Evolutionary conservation across 2,329 filamentous ascomycete species (phyloP).

Genomic region (Colletotrichum falcatum): DNA sequence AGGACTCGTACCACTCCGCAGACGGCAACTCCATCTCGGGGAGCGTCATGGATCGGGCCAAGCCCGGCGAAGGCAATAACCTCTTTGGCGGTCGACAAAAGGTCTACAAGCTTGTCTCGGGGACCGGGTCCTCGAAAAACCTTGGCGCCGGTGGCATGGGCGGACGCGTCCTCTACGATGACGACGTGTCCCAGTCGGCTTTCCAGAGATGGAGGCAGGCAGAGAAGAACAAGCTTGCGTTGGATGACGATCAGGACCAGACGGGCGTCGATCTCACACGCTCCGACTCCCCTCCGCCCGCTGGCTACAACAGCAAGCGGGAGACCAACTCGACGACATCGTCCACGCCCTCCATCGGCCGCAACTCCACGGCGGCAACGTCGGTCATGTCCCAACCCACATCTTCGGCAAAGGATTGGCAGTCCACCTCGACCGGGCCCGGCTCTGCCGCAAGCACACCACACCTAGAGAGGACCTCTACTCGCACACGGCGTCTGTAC

Average conservation of each 20-base stretch:
- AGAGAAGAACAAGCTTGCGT: conserved; percentile 65
- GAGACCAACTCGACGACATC: conserved; percentile 91
- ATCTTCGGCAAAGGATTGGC: conserved; percentile 64
- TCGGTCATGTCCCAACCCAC: conserved; percentile 82
- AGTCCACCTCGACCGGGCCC: conserved; percentile 54
- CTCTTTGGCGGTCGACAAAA: conserved; percentile 97
- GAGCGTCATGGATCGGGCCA: conserved; percentile 86
- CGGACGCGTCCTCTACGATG: conserved; percentile 82
- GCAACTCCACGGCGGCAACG: conserved; percentile 88
- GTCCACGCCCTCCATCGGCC: conserved; percentile 72
- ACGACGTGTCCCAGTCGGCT: conserved; percentile 84
- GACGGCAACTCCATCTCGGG: conserved; percentile 74
- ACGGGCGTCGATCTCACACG: conserved; percentile 49
- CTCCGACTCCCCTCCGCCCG: conserved; percentile 67
- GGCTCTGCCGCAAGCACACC: conserved; percentile 53
- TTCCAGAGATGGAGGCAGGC: conserved; percentile 81
- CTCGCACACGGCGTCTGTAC: conserved; percentile 81
- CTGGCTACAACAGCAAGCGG: conserved; percentile 78
- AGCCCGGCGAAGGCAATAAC: conserved; percentile 89
- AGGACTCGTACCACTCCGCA: conserved; percentile 73
- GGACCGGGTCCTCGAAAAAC: conserved; percentile 57
- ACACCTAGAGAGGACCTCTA: conserved; percentile 72
- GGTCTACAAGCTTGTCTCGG: conserved; percentile 84
- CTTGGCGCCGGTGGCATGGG: conserved; percentile 62
- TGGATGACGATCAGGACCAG: conserved; percentile 55